phyloP scores from a whole-genome alignment of 208 protist genomes.

The Crithidia sp. region DNA sequence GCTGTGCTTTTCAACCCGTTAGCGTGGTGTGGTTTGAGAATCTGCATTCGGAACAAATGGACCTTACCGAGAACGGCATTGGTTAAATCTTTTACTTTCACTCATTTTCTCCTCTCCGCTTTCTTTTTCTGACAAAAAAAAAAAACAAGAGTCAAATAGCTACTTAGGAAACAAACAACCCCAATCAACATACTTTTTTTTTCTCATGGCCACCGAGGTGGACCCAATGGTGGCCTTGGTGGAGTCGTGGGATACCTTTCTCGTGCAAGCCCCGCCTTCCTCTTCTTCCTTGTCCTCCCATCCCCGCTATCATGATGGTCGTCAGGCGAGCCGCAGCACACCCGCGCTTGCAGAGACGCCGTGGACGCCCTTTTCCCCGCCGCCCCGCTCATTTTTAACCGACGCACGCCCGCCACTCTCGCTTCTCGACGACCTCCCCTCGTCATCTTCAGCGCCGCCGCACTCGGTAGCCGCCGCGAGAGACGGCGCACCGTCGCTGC shows the following conservation, averaged over 20 bases:
- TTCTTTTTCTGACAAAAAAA: background rate
- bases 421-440: constrained; percentile 3
- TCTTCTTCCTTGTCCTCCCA: too few relatives aligned
- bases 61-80: too few relatives aligned
- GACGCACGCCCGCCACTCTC: constrained; percentile 18
- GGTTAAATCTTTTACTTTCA: too few relatives aligned
- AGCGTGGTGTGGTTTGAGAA: too few relatives aligned
- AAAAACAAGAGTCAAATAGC: background rate
- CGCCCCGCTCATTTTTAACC: constrained; percentile 24
- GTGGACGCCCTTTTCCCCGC: background rate
- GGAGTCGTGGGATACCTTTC: constrained; percentile 40
- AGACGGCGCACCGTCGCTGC: constrained; percentile 18
- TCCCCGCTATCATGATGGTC: too few relatives aligned
- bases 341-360: background rate
- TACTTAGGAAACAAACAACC: background rate
- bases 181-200: background rate
- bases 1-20: too few relatives aligned
- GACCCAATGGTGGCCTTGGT: constrained; percentile 41
- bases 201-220: constrained; percentile 9
- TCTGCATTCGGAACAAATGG: too few relatives aligned
- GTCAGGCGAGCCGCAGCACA: too few relatives aligned
- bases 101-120: too few relatives aligned
- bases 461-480: background rate
- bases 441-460: background rate
- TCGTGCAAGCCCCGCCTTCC: constrained; percentile 1